Evolutionary conservation across 345 rosid genomes (phyloP), one percentile per base, ranked within the genome.

Genomic region (Salix arbutifolia): DNA sequence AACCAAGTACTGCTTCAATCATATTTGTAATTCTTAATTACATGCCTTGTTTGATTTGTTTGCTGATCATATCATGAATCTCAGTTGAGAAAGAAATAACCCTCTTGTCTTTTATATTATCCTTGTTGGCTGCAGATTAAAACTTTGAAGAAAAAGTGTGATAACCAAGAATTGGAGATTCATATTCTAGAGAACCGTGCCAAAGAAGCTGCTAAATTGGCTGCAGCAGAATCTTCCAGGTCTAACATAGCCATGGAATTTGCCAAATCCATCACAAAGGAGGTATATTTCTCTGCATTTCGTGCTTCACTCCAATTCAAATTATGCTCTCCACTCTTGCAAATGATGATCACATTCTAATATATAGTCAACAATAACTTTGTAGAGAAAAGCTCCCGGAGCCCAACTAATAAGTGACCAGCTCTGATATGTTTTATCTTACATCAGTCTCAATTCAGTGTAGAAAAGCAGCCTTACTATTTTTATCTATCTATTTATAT

Each of bases 111-210:
- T 71, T 67, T 25, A 26, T 65, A 71, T 77, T 60, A 44, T 8
- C 74, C 61, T 60, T 25, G 16, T 65, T 68, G 50, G 38, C 56
- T 76, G 76, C 91, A 96, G 98, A 74, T 91, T 50, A 90, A 74
- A 76, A 76, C 30, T 81, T 81, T 92, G 79, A 96, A 88, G 85
- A 86, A 87, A 52, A 93, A 84, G 76, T 88, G 85, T 74, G 91
- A 93, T 72, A 76, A 70, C 69, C 97, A 93, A 87, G 90, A 89
- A 19, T 16, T n/a, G 30, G 92, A 91, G 84, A 88, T 96, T 3
- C 76, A 84, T 77, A 88, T 85, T 74, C 80, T 91, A 69, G 83
- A 80, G 53, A 80, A 61, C 78, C 78, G 80, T 61, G 86, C 88
- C 33, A 74, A 87, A 83, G 91, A 83, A 53, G 84, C 91, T 82